Evolutionary conservation across 2,329 filamentous ascomycete species (phyloP).

Genomic region (Rugonectria rugulosa): DNA sequence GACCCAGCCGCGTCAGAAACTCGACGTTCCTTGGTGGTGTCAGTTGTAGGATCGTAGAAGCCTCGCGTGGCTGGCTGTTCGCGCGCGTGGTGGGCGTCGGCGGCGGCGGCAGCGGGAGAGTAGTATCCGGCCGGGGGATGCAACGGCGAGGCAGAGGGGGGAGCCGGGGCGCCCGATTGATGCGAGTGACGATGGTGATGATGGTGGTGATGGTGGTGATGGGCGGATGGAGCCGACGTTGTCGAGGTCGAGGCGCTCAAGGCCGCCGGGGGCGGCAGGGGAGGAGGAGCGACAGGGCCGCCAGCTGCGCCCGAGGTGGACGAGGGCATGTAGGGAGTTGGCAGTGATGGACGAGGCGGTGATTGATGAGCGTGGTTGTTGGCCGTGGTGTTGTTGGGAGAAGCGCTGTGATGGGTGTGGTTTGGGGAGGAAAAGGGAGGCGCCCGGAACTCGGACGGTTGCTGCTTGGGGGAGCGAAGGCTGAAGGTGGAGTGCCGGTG

Average conservation of each 20-base stretch:
- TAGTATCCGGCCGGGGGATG: constrained; percentile 55
- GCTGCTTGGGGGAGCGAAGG: constrained; percentile 58
- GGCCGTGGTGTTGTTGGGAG: constrained; percentile 39
- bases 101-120: constrained; percentile 41
- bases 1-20: constrained; percentile 48
- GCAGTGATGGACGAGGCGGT: constrained; percentile 41
- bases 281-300: constrained; percentile 40
- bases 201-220: constrained; percentile 27
- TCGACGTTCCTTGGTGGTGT: constrained; percentile 56
- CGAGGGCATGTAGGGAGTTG: constrained; percentile 48
- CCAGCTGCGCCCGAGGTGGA: constrained; percentile 41
- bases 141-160: constrained; percentile 51
- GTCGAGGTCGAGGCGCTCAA: constrained; percentile 34
- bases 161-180: constrained; percentile 35
- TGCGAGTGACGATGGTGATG: constrained; percentile 38
- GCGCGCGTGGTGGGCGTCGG: constrained; percentile 45
- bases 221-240: constrained; percentile 19
- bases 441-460: constrained; percentile 47
- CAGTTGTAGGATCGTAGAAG: constrained; percentile 63
- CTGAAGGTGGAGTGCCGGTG: constrained; percentile 55
- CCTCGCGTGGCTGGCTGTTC: constrained; percentile 52
- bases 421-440: constrained; percentile 42
- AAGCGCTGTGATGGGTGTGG: constrained; percentile 35
- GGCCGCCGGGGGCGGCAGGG: constrained; percentile 42
- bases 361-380: constrained; percentile 43